Percentiles rank a stretch among this genome's conserved stretches.
Evolutionary conservation across 2,329 filamentous ascomycete species (phyloP).

Genomic region (Aspergillus caelatus): DNA sequence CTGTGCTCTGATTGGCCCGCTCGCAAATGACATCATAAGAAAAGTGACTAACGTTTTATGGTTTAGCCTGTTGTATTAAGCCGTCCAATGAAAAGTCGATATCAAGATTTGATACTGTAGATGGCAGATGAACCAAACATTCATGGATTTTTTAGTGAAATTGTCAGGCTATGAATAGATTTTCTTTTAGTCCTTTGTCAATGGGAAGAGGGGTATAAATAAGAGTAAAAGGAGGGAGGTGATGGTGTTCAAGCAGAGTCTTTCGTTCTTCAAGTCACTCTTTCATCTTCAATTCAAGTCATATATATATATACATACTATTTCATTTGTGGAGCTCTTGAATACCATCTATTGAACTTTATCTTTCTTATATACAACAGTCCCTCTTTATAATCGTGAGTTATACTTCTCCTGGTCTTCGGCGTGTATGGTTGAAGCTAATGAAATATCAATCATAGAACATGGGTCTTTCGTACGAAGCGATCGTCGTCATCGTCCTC

Average conservation of each 20-base stretch:
- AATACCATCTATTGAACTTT: neutral
- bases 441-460: neutral
- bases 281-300: neutral
- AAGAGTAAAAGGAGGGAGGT: neutral
- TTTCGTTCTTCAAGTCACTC: neutral
- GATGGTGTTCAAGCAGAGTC: neutral
- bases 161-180: neutral
- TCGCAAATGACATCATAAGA: constrained; percentile 6
- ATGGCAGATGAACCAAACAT: neutral
- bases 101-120: neutral
- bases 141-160: neutral
- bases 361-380: neutral
- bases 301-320: neutral
- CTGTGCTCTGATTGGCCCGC: constrained; percentile 2
- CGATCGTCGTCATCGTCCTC: constrained; percentile 19
- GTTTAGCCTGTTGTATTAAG: neutral
- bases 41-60: neutral
- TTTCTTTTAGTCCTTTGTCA: neutral
- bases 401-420: neutral
- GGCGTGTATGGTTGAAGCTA: neutral
- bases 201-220: neutral
- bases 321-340: neutral
- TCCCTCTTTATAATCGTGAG: neutral
- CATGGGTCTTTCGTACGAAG: constrained; percentile 1
- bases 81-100: neutral